Evolutionary conservation across 106 monocot species (phyloP), one percentile per base, ranked within the genome.

Genomic region (Narthecium ossifragum): DNA sequence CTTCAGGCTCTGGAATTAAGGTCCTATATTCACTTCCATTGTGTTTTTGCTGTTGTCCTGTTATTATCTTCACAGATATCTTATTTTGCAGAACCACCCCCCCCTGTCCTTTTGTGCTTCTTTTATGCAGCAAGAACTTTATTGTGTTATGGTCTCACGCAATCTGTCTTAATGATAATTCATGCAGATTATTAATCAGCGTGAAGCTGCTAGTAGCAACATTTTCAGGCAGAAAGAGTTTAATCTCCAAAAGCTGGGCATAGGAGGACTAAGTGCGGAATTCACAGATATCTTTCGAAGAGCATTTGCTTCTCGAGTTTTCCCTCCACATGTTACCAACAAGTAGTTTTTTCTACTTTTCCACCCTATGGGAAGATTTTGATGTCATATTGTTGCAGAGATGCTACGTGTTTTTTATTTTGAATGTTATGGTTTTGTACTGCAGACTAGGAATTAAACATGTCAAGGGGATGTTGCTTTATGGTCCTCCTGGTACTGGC

Each of bases 231-330:
- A 96, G 8, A 96, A 96, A 66, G 83, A 96, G 38, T 90, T 96
- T 78, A 86, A 96, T 73, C 83, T 98, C 60, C 71, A 87, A 61
- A 87, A 87, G 59, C 54, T 98, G 64, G 90, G 96, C 20, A 87
- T 98, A 59, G 96, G 96, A 74, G 96, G 96, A 43, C 65, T 96
- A 28, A 69, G 90, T 79, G 78, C 64, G 67, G 90, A 90, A 75
- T 96, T 96, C 59, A 77, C 77, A 25, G 90, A 96, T 43, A 96
- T 96, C 34, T 96, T 96, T 72, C 74, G 84, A 66, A 86, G 96
- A 63, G 96, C 96, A 73, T 96, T 96, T 81, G 96, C 96, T 47
- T 96, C 96, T 48, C 85, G 96, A 57, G 90, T 96, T 71, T 90
- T 84, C 64, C 96, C 96, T 61, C 73, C 90, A 53, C 80, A 90